Base-by-base conservation (phyloP, 108 stramenopile genomes). In the Pseudonitzschia delicatissima region DNA sequence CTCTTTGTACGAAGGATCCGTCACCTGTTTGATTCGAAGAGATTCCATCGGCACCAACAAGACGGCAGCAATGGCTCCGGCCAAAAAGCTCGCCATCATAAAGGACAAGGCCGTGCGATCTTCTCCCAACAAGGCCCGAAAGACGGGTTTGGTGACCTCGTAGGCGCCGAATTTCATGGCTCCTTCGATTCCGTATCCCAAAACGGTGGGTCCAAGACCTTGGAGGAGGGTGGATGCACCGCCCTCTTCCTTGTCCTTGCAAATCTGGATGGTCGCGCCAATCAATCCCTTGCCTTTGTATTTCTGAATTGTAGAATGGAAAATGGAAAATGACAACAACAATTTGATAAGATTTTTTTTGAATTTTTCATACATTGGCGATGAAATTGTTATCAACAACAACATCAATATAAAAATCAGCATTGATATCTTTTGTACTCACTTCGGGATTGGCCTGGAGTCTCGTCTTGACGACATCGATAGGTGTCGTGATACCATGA, bases 1-100 rank as follows among this genome's bases (percentile, higher is more conserved):
- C 20, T 50, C 73, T 31, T 76, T 75, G 73, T 89, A 98, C 8
- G 65, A 70, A 17, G 79, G 71, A 64, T 98, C 96, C 2, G 93
- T 88, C 8, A 98, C 97, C 66, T 93, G 82, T 45, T 92, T 82
- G 58, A 98, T 98, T 45, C 97, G 72, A 2, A 88, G 79, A 18
- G 86, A 83, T 76, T 97, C 96, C 81, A 93, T 90, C 9, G 96
- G 96, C 29, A 89, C 90, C 60, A 98, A 78, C 21, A 96, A 67
- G 32, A 95, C 50, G 23, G 91, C 80, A 11, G 96, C 97, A 1
- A 94, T 81, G 18, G 92, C 90, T 17, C 96, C 97, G 8, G 97
- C 97, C 17, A 91, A 57, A 27, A 92, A 68, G 32, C 82, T 83
- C 2, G 96, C 93, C 13, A 85, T 31, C 2, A 96, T 57, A 67